Base-by-base conservation (phyloP, 495 filamentous ascomycete genomes). In the Parathielavia appendiculata region DNA sequence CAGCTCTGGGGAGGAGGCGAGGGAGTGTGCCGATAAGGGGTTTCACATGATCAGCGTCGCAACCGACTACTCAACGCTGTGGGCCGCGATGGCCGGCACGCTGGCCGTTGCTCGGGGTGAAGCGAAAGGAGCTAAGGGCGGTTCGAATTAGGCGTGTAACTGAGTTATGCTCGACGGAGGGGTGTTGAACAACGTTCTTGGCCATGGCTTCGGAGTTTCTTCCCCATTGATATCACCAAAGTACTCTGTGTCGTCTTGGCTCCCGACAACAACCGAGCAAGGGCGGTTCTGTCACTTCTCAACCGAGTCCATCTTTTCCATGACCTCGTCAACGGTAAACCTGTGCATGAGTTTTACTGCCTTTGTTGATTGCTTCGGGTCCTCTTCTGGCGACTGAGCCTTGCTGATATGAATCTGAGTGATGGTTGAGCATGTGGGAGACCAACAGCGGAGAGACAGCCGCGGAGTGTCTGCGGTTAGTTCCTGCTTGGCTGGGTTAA, bases 311-410 rank as follows among this genome's bases (percentile, higher is more conserved):
- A 96, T 90, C 59, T 89, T 77, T 17, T 75, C 73, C 62, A 85
- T 76, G 1, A 96, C 81, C 60, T 95, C 78, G 22, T 83, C 78
- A 47, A 82, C 75, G 4, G 82, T 87, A 69, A 89, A 91, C 41
- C 88, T 80, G 73, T 96, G 91, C 82, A 95, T 95, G 32, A 95
- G 73, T 67, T 95, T 93, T 58, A 81, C 72, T 3, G 85, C 81
- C 60, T 85, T 79, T 10, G 82, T 81, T 16, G 76, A 78, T 0
- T 79, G 76, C 32, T 75, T 73, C 4, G 78, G 73, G 40, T 75
- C 68, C 51, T 83, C 80, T 26, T 76, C 73, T 6, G 69, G 68
- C 0, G 71, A 55, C 14, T 74, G 66, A 66, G 79, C 59, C 72
- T 75, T 78, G 71, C 73, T 78, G 54, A 83, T 73, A 67, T 95